phyloP scores from a whole-genome alignment of 2,329 filamentous ascomycete species.

The Lasiodiplodia sp. region DNA sequence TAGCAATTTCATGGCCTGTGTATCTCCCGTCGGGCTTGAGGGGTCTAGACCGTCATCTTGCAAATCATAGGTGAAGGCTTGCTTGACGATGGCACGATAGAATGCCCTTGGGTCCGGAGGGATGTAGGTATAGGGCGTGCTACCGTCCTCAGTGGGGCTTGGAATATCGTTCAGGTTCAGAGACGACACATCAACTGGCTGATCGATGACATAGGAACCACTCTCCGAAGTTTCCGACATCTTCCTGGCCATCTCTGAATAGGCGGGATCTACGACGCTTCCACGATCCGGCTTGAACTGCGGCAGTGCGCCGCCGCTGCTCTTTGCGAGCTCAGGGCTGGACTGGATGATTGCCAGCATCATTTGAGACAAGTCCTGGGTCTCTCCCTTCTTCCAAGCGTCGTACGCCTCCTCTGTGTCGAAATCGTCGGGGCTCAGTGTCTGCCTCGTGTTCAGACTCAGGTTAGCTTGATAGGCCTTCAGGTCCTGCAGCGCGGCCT shows the following conservation, averaged over 20 bases:
- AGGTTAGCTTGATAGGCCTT: slow-evolving; percentile 93
- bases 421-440: slow-evolving; percentile 85
- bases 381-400: slow-evolving; percentile 89
- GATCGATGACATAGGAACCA: slow-evolving; percentile 67
- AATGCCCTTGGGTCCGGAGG: slow-evolving; percentile 82
- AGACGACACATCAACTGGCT: slow-evolving; percentile 70
- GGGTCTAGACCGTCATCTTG: slow-evolving; percentile 61
- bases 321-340: slow-evolving; percentile 84
- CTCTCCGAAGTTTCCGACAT: slow-evolving; percentile 53
- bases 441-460: slow-evolving; percentile 77
- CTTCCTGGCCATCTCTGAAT: slow-evolving; percentile 56
- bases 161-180: slow-evolving; percentile 64
- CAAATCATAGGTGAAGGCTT: slow-evolving; percentile 72
- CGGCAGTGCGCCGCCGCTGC: slow-evolving; percentile 67
- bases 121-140: slow-evolving; percentile 84
- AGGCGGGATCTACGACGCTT: slow-evolving; percentile 48
- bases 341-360: slow-evolving; percentile 89
- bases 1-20: slow-evolving; percentile 60
- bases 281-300: slow-evolving; percentile 57
- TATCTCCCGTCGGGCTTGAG: slow-evolving; percentile 56
- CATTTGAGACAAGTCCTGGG: slow-evolving; percentile 86
- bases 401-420: slow-evolving; percentile 88
- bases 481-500: slow-evolving; percentile 86
- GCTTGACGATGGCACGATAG: slow-evolving; percentile 82
- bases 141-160: slow-evolving; percentile 51